Evolutionary conservation across 2,329 filamentous ascomycete species (phyloP), one percentile per base, ranked within the genome.

Genomic region (Botrytis elliptica): DNA sequence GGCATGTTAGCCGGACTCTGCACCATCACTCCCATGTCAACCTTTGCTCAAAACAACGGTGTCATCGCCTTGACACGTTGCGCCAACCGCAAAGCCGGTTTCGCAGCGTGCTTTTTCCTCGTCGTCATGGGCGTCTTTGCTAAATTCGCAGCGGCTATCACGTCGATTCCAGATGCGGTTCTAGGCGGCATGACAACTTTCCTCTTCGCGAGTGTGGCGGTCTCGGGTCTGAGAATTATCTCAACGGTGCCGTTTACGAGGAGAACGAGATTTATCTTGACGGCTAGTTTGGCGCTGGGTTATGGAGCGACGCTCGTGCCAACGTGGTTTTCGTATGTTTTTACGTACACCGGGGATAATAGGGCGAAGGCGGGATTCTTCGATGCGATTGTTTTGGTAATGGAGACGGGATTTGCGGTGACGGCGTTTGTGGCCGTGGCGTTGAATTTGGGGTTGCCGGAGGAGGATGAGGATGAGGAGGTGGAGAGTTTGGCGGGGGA

Each of bases 1-100:
- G 92, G 93, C 52, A 84, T 94, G 76, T 84, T 95, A 25, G 92
- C 92, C 25, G 92, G 90, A 0, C 87, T 96, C 46, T 92, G 90
- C 84, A 95, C 93, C 66, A 92, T 93, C 77, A 93, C 92, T 0
- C 92, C 93, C 44, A 93, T 95, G 88, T 91, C 89, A 1, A 92
- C 90, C 0, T 95, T 95, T 77, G 93, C 93, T 0, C 92, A 95
- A 81, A 95, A 95, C 84, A 95, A 95, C 81, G 93, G 93, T 52
- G 92, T 95, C 70, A 95, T 96, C 75, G 91, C 93, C 0, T 85
- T 96, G 63, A 96, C 93, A 0, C 88, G 92, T 25, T 95, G 93
- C 81, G 93, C 93, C 1, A 95, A 94, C 81, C 89, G 93, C 71
- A 92, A 90, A 65, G 93, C 93, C 8, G 93, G 93, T 7, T 94